phyloP scores from a whole-genome alignment of 139 green algal species.

The Chlorella vulgaris region DNA sequence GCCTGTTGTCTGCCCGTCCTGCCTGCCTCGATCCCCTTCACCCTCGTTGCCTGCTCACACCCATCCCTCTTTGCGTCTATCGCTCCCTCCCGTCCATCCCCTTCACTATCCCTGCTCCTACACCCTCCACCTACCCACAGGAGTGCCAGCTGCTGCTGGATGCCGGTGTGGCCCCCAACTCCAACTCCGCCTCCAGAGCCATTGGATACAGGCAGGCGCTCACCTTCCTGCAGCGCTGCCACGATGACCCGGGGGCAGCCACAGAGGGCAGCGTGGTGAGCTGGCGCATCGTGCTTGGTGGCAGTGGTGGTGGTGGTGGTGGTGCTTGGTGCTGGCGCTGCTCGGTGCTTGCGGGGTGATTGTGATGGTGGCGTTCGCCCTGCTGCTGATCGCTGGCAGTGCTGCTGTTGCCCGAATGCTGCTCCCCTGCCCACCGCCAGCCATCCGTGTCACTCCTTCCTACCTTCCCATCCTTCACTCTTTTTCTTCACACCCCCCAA shows the following conservation, averaged over 20 bases:
- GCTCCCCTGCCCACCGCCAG: not conserved
- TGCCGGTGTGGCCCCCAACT: conserved; percentile 44
- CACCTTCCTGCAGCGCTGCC: conserved; percentile 42
- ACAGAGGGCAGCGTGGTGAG: not conserved
- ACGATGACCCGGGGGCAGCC: not conserved
- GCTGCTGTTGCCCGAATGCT: not conserved
- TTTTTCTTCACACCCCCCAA: not conserved
- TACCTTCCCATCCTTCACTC: not conserved
- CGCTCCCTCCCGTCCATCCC: not conserved
- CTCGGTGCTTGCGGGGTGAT: not conserved
- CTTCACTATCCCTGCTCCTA: not conserved
- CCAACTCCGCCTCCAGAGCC: conserved; percentile 64
- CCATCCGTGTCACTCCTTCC: too few relatives aligned
- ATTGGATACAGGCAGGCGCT: conserved; percentile 80
- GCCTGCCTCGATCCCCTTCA: too few relatives aligned
- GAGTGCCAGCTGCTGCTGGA: conserved; percentile 67
- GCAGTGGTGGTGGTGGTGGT: not conserved
- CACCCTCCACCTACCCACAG: conserved; percentile 15
- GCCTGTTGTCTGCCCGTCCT: too few relatives aligned
- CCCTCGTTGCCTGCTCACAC: too few relatives aligned
- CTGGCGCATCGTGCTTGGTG: too few relatives aligned
- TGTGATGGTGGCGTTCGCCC: too few relatives aligned
- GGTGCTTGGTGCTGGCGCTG: not conserved
- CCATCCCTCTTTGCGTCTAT: not conserved
- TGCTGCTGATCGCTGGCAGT: not conserved